Evolutionary conservation across 768 basidiomycete species (phyloP).

Genomic region (Trametes coccinea): DNA sequence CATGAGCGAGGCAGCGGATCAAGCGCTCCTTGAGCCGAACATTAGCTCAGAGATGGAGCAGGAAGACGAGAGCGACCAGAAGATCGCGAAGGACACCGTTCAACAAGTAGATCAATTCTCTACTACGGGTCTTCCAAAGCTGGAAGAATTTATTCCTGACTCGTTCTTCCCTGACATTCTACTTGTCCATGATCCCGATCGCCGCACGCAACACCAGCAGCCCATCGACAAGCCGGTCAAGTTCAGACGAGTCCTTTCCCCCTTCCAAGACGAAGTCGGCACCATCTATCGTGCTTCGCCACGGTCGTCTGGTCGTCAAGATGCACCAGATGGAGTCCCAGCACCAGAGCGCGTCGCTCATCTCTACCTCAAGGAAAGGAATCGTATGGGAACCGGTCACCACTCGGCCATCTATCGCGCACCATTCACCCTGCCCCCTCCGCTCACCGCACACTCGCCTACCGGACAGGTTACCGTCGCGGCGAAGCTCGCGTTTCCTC

Average conservation of each 20-base stretch:
- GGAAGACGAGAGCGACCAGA: not conserved
- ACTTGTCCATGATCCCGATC: conserved; percentile 27
- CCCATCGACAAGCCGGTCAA: conserved; percentile 2
- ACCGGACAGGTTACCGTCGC: conserved; percentile 30
- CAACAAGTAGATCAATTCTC: conserved; percentile 9
- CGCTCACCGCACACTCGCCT: conserved; percentile 28
- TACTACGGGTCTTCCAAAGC: conserved; percentile 25
- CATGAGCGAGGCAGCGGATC: too few species aligned
- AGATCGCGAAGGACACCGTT: not conserved
- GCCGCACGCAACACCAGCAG: not conserved
- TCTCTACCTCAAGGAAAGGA: conserved; percentile 45
- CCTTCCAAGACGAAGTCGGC: not conserved
- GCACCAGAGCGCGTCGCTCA: conserved; percentile 37
- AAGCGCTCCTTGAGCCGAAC: too few species aligned
- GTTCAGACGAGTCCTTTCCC: conserved; percentile 24
- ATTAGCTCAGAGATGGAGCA: not conserved
- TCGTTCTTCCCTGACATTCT: conserved; percentile 30
- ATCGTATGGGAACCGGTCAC: conserved; percentile 44
- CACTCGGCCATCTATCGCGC: conserved; percentile 55
- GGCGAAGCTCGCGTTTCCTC: conserved; percentile 27
- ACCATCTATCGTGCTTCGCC: not conserved
- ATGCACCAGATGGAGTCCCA: not conserved
- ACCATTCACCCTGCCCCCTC: conserved; percentile 51
- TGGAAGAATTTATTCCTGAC: conserved; percentile 30
- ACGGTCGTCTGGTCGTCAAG: not conserved